Percentiles rank a stretch among this genome's conserved stretches.
Conservation (phyloP, 2,329 filamentous ascomycete genomes). For the Pseudomassariella vexata region DNA sequence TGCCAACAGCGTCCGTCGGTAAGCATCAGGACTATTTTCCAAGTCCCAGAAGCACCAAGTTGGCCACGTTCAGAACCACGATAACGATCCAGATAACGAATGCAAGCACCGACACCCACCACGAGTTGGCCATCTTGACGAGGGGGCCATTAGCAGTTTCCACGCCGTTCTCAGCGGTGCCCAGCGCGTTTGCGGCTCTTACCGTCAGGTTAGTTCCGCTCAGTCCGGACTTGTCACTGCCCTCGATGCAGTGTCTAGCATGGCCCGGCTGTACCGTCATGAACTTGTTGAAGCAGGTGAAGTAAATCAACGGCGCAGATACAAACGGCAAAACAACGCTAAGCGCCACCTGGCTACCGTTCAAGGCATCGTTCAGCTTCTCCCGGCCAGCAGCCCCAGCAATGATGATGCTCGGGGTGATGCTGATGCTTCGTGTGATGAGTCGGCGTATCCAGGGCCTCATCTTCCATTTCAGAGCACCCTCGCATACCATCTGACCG, state of each 20-base stretch:
- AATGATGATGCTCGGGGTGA: conserved; percentile 77
- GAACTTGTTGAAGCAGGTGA: conserved; percentile 71
- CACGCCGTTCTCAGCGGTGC: not conserved
- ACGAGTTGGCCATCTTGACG: conserved; percentile 67
- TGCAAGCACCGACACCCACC: conserved; percentile 51
- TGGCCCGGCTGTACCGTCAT: conserved; percentile 62
- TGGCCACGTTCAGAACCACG: conserved; percentile 62
- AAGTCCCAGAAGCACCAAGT: conserved; percentile 23
- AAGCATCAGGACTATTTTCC: conserved; percentile 5
- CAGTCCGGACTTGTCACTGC: conserved; percentile 11
- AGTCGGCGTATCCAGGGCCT: conserved; percentile 74
- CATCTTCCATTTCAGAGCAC: conserved; percentile 69
- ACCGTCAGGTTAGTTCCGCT: conserved; percentile 1
- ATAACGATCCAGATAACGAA: conserved; percentile 68
- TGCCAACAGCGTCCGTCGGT: not conserved
- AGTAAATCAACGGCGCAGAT: conserved; percentile 78
- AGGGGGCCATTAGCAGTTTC: no score
- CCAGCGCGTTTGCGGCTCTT: no score
- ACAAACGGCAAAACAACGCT: conserved; percentile 78
- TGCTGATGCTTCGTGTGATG: conserved; percentile 72
- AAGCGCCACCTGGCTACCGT: conserved; percentile 71
- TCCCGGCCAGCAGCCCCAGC: conserved; percentile 69
- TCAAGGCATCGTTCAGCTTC: conserved; percentile 66
- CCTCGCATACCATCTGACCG: conserved; percentile 84
- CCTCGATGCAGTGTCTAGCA: conserved; percentile 25